These are phyloP conservation scores for Mucor sp. DNA, from an alignment of 371 early-diverging fungal genomes.

Conservation along the genomic window DNA sequence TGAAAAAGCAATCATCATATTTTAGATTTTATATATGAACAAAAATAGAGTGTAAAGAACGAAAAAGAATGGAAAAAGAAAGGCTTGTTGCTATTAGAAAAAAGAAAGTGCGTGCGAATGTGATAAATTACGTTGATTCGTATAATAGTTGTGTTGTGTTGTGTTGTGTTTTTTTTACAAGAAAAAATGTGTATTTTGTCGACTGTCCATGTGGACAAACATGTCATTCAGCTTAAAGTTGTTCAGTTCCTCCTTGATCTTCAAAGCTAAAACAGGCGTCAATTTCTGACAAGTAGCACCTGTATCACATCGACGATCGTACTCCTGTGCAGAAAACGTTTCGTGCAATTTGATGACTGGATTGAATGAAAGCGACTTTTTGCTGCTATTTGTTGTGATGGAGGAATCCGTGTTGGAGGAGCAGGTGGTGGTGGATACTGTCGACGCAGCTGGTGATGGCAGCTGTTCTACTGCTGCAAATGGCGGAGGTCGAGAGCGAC, in stretches of 20 bases:
- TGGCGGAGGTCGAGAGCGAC: not conserved
- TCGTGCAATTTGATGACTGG: conserved; percentile 38
- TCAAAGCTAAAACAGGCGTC: conserved; percentile 64
- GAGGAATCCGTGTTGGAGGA: not conserved
- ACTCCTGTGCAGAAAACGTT: conserved; percentile 65
- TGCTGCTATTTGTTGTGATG: not conserved
- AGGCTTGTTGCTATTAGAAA: not conserved
- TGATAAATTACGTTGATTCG: not conserved
- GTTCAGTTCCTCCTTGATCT: conserved; percentile 78
- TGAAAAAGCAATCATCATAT: too few relatives aligned
- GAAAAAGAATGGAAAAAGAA: not conserved
- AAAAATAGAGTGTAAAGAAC: not conserved
- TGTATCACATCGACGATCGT: conserved; percentile 69
- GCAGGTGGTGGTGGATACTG: conserved; percentile 10
- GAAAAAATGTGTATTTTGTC: conserved; percentile 74
- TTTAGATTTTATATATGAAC: too few relatives aligned
- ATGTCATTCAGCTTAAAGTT: conserved; percentile 75
- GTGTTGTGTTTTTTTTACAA: conserved; percentile 34
- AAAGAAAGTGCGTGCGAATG: not conserved
- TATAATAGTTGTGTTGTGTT: not conserved
- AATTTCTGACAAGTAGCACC: conserved; percentile 62
- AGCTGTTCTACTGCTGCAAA: not conserved
- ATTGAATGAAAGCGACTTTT: conserved; percentile 22
- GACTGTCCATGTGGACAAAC: conserved; percentile 74
- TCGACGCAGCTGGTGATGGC: conserved; percentile 24